Base-by-base conservation (phyloP, 2,329 filamentous ascomycete genomes). In the Conoideocrella luteorostrata region DNA sequence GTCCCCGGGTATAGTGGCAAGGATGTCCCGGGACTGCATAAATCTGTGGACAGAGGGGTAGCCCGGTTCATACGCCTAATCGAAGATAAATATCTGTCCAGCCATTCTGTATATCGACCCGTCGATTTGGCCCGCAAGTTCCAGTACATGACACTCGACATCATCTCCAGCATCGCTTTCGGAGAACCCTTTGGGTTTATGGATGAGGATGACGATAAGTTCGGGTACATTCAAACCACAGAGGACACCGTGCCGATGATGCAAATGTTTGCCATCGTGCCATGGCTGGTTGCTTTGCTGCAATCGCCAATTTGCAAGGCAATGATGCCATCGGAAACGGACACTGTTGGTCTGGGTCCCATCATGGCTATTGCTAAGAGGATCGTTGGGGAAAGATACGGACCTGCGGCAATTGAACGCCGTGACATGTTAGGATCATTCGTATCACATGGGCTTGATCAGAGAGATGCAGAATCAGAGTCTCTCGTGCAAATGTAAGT, bases 291-390 rank as follows among this genome's bases (percentile, higher is more conserved):
- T 20, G 6, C 32, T 20, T 9, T 36, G 3, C 17, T 38, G 24
- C 41, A 43, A 26, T 43, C 41, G 12, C 41, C 24, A 11, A 23
- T 12, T 24, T 38, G 2, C 26, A 38, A 38, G 35, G 30, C 29
- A 6, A 29, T 22, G 22, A 40, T 21, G 37, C 47, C 2, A 47
- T 50, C 21, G 47, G 50, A 3, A 36, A 48, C 11, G 30, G 41
- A 42, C 41, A 44, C 36, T 35, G 36, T 22, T 12, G 41, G 45
- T 21, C 20, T 47, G 6, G 41, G 41, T 20, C 37, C 39, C 37
- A 24, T 47, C 12, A 43, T 46, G 12, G 22, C 21, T 29, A 37
- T 43, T 30, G 34, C 22, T 12, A 33, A 22, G 35, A n/a, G 41
- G 12, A 35, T 22, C 22, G 43, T 41, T 11, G 30, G 12, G n/a